Evolutionary conservation across 345 rosid genomes (phyloP), one percentile per base, ranked within the genome.

Genomic region (Camelina hispida): DNA sequence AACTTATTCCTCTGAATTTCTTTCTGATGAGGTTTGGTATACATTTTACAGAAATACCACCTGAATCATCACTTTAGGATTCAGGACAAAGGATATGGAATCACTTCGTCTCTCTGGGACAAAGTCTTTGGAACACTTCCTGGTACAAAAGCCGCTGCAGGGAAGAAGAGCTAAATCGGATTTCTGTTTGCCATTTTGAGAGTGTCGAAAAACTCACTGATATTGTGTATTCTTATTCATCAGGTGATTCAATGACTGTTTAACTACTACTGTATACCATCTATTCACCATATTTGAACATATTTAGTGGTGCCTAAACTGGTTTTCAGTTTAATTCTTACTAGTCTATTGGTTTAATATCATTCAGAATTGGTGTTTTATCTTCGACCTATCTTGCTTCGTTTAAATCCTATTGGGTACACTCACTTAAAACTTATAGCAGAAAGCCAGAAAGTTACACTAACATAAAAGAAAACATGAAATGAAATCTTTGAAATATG

Each of bases 61-160:
- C 70, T 87, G 81, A 90, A 87, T 50, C 96, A 90, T 79, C 96
- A 88, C 83, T 90, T 81, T 56, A 85, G 84, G 78, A 68, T 79
- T 46, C 87, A 82, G 17, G 62, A 81, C 71, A 79, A 73, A 76
- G 96, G 93, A 22, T 90, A 85, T 71, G 93, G 93, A 51, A 85
- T 90, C 80, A 88, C 96, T 48, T 90, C 96, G 0, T 62, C 90
- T 1, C 63, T 90, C 5, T 90, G 96, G 93, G 96, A 90, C 73
- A 81, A 17, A 48, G 84, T 88, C 50, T 87, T 90, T 71, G 88
- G 89, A 75, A 88, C 96, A 68, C 80, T 82, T 53, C 93, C 93
- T 22, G 64, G 78, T 35, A 20, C 7, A 4, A 81, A 73, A 62
- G 59, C 71, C 7, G 69, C 30, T 28, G 30, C 32, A 7, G 17